Conservation (phyloP, 1,139 yeast species). For the Debaryomyces nepalensis region DNA sequence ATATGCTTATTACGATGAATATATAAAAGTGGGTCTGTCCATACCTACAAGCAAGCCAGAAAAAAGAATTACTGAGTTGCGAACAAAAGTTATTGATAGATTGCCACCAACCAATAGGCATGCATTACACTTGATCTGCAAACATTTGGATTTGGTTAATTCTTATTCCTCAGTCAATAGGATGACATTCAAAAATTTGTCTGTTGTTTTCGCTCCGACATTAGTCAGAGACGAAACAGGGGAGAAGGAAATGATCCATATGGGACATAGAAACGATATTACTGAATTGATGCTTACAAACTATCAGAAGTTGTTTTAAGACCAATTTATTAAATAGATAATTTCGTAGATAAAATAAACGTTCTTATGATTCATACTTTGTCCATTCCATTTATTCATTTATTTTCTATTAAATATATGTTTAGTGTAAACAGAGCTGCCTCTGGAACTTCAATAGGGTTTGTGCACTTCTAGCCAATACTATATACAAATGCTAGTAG, state of each 20-base stretch:
- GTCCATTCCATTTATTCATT: no score
- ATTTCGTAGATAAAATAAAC: background rate
- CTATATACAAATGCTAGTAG: background rate
- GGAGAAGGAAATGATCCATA: constrained; percentile 83
- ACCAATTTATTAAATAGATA: constrained; percentile 8
- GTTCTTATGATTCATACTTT: background rate
- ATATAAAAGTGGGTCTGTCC: constrained; percentile 48
- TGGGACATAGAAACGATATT: constrained; percentile 79
- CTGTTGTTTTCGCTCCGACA: constrained; percentile 96
- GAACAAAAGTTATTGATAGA: constrained; percentile 29
- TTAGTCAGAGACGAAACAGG: constrained; percentile 81
- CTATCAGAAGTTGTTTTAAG: constrained; percentile 44
- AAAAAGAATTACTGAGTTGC: constrained; percentile 35
- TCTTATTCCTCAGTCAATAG: constrained; percentile 55
- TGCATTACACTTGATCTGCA: constrained; percentile 58
- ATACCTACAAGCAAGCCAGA: constrained; percentile 40
- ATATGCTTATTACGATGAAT: constrained; percentile 66
- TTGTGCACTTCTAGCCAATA: background rate
- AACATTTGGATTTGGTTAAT: constrained; percentile 66
- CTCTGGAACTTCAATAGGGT: no score
- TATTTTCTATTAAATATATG: no score
- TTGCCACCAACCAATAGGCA: constrained; percentile 73
- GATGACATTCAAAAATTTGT: constrained; percentile 82
- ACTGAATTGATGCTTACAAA: constrained; percentile 76
- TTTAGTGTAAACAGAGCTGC: no score